Base-by-base conservation (phyloP, 352 stramenopile species). In the Halophytophthora polymorphica region DNA sequence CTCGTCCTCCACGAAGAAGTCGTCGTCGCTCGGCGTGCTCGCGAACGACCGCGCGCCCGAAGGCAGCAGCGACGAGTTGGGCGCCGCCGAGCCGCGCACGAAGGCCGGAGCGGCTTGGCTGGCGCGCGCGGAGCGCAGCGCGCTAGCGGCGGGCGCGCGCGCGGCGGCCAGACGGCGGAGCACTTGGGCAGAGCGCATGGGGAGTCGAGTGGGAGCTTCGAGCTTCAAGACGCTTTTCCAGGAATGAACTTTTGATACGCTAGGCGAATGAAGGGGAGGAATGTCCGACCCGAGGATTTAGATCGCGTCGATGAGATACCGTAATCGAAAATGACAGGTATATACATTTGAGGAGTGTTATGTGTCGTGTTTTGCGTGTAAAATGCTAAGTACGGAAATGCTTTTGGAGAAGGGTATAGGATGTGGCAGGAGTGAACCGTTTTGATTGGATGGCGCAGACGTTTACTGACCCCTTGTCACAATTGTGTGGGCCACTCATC, bases 1-100 rank as follows among this genome's bases (percentile, higher is more conserved):
- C 18, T 85, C 80, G 15, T 76, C 78, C 14, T 67, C 57, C 61
- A 90, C 88, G 56, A 78, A 82, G 28, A 90, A 71, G 28, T 75
- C 64, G 43, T 70, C 69, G 44, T 78, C 70, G 56, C 50, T 56
- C 33, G 76, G 61, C 41, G 43, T 52, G 25, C 50, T 76, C 11
- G 73, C 68, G 45, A 89, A 87, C 41, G 58, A 46, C 44, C 78
- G 78, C 22, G 14, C 18, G 11, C 38, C 45, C 37, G 38, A 22
- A 13, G 35, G 11, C 43, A 62, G 53, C 40, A 54, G 45, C 17
- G 33, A 39, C 35, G 21, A 41, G n/a, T 50, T 35, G 12, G 18
- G 2, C n/a, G 34, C 7, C 2, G 45, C 17, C 14, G 53, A 25
- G 17, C 34, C 46, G 19, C 36, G 37, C 21, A 56, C n/a, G 22